Conservation (phyloP, 2,329 filamentous ascomycete genomes). For the Lecanicillium sp. region DNA sequence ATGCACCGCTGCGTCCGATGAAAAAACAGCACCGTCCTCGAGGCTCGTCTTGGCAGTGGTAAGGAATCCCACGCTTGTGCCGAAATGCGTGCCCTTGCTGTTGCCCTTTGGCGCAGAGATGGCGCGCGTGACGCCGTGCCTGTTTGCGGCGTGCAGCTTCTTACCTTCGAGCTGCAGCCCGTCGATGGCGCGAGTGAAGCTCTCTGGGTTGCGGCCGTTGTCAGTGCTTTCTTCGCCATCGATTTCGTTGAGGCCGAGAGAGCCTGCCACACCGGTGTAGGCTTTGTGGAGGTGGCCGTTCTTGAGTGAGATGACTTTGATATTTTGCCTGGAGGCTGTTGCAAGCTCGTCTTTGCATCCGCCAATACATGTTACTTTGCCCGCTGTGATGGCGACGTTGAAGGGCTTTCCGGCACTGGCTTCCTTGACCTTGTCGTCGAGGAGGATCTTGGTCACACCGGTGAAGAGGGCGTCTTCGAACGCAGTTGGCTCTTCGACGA, state of each 20-base stretch:
- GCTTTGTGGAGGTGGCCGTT: slow-evolving; percentile 54
- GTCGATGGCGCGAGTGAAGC: slow-evolving; percentile 51
- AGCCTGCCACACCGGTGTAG: slow-evolving; percentile 52
- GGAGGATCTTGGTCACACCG: slow-evolving; percentile 26
- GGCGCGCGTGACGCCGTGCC: slow-evolving; percentile 50
- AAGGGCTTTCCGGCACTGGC: slow-evolving; percentile 19
- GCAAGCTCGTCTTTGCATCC: slow-evolving; percentile 36
- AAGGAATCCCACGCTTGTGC: slow-evolving; percentile 50
- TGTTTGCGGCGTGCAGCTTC: slow-evolving; percentile 43
- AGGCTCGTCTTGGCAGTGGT: slow-evolving; percentile 40
- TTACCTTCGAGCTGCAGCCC: slow-evolving; percentile 46
- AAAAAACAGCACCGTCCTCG: slow-evolving; percentile 42
- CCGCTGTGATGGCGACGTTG: slow-evolving; percentile 43
- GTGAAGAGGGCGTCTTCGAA: slow-evolving; percentile 35
- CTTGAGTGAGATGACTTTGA: slow-evolving; percentile 35
- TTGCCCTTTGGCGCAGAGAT: slow-evolving; percentile 46
- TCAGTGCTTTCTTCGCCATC: slow-evolving; percentile 46
- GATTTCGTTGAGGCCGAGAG: slow-evolving; percentile 56
- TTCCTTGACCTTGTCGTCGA: slow-evolving; percentile 9
- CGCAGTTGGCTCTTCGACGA: slow-evolving; percentile 31
- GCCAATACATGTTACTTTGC: slow-evolving; percentile 49
- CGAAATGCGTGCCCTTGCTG: slow-evolving; percentile 36
- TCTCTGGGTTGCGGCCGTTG: slow-evolving; percentile 37
- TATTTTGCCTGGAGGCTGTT: slow-evolving; percentile 22
- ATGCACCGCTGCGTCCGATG: slow-evolving; percentile 46